These are phyloP conservation scores for Penicillium cataractarum DNA, from an alignment of 495 filamentous ascomycete genomes.

Conservation along the genomic window DNA sequence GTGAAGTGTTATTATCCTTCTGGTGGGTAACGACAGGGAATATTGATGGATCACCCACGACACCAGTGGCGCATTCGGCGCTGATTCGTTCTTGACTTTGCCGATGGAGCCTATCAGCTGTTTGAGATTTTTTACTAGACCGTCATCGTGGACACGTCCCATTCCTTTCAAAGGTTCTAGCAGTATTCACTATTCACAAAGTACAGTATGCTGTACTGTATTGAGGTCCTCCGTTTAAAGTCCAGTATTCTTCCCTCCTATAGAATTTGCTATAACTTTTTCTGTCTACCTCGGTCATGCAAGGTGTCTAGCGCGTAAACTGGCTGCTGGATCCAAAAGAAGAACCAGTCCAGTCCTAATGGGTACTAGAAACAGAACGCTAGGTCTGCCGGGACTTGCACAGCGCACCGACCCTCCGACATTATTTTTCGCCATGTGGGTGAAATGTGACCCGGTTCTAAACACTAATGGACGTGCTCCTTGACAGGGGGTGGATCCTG, in stretches of 20 bases:
- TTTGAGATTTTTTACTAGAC: neutral
- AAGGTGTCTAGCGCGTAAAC: neutral
- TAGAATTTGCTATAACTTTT: neutral
- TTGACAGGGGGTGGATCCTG: conserved; percentile 21
- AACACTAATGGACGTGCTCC: conserved; percentile 15
- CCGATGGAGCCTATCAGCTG: neutral
- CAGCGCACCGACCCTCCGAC: conserved; percentile 20
- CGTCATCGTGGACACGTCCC: conserved; percentile 1
- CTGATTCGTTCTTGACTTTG: conserved; percentile 10
- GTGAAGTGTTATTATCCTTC: neutral
- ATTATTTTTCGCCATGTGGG: conserved; percentile 24
- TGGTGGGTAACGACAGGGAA: conserved; percentile 8
- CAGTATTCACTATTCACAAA: neutral
- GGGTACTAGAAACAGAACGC: neutral
- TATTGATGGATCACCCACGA: conserved; percentile 14
- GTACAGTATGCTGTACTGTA: neutral
- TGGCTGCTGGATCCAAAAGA: neutral
- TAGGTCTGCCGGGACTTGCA: conserved; percentile 1
- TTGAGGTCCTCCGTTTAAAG: neutral
- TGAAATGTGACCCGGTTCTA: conserved; percentile 24
- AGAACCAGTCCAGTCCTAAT: neutral
- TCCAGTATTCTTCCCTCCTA: neutral
- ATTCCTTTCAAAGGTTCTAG: no score
- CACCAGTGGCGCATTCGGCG: conserved; percentile 9
- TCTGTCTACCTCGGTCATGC: neutral